These are phyloP conservation scores for Ottelia alismoides DNA, from an alignment of 106 monocot species.

Conservation along the genomic window DNA sequence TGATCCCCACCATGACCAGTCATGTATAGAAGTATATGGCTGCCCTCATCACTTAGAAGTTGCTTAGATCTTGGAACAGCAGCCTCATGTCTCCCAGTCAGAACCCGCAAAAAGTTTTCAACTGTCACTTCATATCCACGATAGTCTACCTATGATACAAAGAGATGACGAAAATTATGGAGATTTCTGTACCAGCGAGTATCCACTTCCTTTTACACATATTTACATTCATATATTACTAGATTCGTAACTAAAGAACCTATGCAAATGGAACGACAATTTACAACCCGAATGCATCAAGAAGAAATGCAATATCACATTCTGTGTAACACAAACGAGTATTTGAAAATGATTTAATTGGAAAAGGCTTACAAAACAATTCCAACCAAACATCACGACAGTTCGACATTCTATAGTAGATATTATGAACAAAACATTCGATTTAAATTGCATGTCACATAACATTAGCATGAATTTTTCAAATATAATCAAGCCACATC, in stretches of 20 bases:
- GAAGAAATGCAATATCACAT: too few species aligned
- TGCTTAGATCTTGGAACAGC: slow-evolving; percentile 96
- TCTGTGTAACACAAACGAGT: too few species aligned
- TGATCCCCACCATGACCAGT: slow-evolving; percentile 96
- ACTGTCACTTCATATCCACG: slow-evolving; percentile 98
- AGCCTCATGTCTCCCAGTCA: slow-evolving; percentile 84
- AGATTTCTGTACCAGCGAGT: background rate
- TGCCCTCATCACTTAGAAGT: slow-evolving; percentile 92
- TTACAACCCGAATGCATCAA: too few species aligned
- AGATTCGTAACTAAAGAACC: background rate
- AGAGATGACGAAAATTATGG: background rate
- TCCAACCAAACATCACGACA: too few species aligned
- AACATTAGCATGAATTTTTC: too few species aligned
- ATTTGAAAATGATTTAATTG: too few species aligned
- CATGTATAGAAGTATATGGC: slow-evolving; percentile 96
- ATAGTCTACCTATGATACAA: slow-evolving; percentile 47
- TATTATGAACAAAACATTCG: too few species aligned
- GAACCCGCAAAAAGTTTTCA: slow-evolving; percentile 86
- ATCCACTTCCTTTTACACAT: background rate
- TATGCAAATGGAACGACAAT: background rate
- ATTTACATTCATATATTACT: background rate
- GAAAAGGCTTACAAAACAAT: too few species aligned
- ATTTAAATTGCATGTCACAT: too few species aligned
- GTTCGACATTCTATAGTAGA: too few species aligned
- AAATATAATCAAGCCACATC: too few species aligned